Conservation (phyloP, 2,329 filamentous ascomycete species). For the Fusarium sp. region DNA sequence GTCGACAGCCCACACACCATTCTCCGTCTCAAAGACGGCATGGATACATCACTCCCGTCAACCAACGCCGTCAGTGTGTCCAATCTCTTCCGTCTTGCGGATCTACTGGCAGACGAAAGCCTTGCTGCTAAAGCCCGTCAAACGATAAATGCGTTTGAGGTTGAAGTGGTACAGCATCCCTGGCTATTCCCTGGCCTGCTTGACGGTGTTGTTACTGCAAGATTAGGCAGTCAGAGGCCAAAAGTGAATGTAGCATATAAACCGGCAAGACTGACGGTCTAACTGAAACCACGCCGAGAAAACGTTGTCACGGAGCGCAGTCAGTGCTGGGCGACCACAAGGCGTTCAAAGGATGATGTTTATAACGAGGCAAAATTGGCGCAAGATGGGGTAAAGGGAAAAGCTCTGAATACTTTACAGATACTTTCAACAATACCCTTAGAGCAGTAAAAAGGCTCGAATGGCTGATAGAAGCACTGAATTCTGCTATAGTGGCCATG, state of each 20-base stretch:
- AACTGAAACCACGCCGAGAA: neutral
- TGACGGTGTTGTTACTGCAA: conserved; percentile 76
- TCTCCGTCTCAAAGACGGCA: conserved; percentile 91
- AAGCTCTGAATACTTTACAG: neutral
- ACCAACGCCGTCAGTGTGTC: conserved; percentile 87
- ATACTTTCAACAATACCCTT: neutral
- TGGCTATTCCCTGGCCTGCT: conserved; percentile 90
- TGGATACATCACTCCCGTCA: conserved; percentile 91
- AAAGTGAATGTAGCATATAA: conserved; percentile 44
- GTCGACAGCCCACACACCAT: conserved; percentile 74
- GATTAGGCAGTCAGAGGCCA: conserved; percentile 70
- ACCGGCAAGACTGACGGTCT: conserved; percentile 37
- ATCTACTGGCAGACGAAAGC: conserved; percentile 71
- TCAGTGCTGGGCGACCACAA: conserved; percentile 1
- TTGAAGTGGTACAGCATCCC: conserved; percentile 91
- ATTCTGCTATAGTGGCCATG: neutral
- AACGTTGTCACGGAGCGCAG: neutral
- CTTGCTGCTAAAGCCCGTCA: conserved; percentile 75
- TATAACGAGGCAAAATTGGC: neutral
- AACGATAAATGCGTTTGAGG: conserved; percentile 87
- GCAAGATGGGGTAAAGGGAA: neutral
- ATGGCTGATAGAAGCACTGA: neutral
- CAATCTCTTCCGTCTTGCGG: conserved; percentile 85
- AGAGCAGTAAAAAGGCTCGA: neutral
- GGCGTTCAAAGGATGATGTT: conserved; percentile 12